Evolutionary conservation across 1,284 basidiomycete species (phyloP).

Genomic region (Mrakiaceae sp.): DNA sequence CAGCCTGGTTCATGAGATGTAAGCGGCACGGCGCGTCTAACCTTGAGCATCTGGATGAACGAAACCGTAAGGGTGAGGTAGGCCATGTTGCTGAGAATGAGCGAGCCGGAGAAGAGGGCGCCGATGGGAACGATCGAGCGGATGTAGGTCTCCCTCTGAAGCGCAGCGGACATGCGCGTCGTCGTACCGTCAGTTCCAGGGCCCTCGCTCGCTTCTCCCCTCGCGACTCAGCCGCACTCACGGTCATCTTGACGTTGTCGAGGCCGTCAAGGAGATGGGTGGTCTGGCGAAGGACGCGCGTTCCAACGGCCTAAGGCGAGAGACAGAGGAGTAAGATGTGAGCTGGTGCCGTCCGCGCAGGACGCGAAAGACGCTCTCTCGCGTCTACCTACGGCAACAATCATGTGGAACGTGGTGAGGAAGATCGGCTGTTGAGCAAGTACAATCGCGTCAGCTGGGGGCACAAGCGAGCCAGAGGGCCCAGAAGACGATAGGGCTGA

Average conservation of each 20-base stretch:
- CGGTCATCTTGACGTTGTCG: conserved; percentile 72
- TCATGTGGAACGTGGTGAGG: conserved; percentile 74
- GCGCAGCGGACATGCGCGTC: background rate
- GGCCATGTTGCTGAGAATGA: conserved; percentile 88
- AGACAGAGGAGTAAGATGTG: background rate
- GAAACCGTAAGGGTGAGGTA: conserved; percentile 84
- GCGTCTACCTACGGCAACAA: conserved; percentile 55
- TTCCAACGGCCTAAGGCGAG: conserved; percentile 64
- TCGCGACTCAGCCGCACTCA: conserved; percentile 23
- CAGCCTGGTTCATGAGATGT: background rate
- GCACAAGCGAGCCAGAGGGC: conserved; percentile 15
- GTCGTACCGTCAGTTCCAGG: background rate
- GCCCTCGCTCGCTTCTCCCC: conserved; percentile 8
- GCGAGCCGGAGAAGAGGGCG: conserved; percentile 77
- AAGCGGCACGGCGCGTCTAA: conserved; percentile 25
- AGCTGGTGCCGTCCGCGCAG: no score
- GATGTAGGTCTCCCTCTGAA: conserved; percentile 58
- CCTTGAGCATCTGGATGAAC: conserved; percentile 98
- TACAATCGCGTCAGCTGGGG: background rate
- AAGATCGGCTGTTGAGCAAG: conserved; percentile 50
- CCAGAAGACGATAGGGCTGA: background rate
- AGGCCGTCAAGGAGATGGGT: conserved; percentile 80
- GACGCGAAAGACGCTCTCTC: no score
- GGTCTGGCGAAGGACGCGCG: conserved; percentile 75
- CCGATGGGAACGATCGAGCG: conserved; percentile 89